Evolutionary conservation across 1,139 yeast species (phyloP).

Genomic region (Torulaspora pretoriensis): DNA sequence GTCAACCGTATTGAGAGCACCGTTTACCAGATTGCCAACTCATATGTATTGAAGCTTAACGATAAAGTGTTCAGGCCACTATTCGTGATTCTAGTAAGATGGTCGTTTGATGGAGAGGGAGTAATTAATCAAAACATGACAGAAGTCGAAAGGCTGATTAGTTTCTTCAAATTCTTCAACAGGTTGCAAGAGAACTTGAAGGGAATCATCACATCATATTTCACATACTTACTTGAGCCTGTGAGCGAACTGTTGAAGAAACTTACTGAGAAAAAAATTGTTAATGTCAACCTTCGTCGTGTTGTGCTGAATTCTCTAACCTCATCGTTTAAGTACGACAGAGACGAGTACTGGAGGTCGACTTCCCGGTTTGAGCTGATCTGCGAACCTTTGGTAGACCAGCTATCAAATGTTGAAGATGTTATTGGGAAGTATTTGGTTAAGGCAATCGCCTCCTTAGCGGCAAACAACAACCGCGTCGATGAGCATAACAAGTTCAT

Average conservation of each 20-base stretch:
- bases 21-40: slow-evolving; percentile 68
- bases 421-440: slow-evolving; percentile 72
- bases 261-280: slow-evolving; percentile 41
- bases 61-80: slow-evolving; percentile 91
- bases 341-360: slow-evolving; percentile 92
- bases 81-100: slow-evolving; percentile 80
- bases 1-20: slow-evolving; percentile 76
- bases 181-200: slow-evolving; percentile 78
- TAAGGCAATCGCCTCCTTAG: slow-evolving; percentile 72
- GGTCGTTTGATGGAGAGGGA: slow-evolving; percentile 89
- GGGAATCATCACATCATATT: slow-evolving; percentile 84
- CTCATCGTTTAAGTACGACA: slow-evolving; percentile 80
- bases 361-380: slow-evolving; percentile 77
- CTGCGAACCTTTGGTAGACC: slow-evolving; percentile 57
- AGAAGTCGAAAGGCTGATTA: slow-evolving; percentile 53
- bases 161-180: slow-evolving; percentile 84
- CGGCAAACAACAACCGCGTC: slow-evolving; percentile 63
- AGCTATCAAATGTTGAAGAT: slow-evolving; percentile 63
- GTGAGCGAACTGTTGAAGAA: slow-evolving; percentile 52
- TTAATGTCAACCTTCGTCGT: slow-evolving; percentile 56
- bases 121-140: slow-evolving; percentile 43
- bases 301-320: slow-evolving; percentile 65
- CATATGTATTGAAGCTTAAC: slow-evolving; percentile 81
- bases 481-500: slow-evolving; percentile 78
- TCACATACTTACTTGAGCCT: slow-evolving; percentile 77